These are phyloP conservation scores for Penicillium sclerotigenum DNA, from an alignment of 2,329 filamentous ascomycete species.

Conservation along the genomic window DNA sequence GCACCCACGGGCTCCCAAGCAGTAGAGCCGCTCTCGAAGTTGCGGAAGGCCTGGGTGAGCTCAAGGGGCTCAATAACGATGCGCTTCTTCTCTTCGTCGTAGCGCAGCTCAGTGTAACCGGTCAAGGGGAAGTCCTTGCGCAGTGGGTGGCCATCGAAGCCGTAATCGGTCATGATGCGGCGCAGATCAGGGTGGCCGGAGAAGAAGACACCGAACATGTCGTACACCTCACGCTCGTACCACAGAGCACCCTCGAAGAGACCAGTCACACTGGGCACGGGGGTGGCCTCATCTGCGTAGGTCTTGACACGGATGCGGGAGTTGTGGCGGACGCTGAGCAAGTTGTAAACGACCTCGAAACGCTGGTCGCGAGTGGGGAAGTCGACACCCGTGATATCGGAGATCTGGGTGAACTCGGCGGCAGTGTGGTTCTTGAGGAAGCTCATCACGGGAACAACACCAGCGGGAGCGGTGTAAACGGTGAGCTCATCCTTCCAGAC, in stretches of 20 bases:
- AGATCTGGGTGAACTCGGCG: slow-evolving; percentile 92
- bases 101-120: slow-evolving; percentile 95
- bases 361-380: slow-evolving; percentile 93
- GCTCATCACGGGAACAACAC: slow-evolving; percentile 83
- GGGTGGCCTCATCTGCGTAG: slow-evolving; percentile 92
- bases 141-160: slow-evolving; percentile 95
- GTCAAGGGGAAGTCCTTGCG: slow-evolving; percentile 98
- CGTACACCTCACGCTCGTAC: slow-evolving; percentile 98
- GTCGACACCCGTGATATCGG: slow-evolving; percentile 90
- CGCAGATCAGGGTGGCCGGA: slow-evolving; percentile 89
- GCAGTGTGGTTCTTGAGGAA: slow-evolving; percentile 98
- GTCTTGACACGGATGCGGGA: slow-evolving; percentile 97
- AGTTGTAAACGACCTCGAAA: slow-evolving; percentile 97
- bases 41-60: slow-evolving; percentile 96
- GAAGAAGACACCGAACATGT: slow-evolving; percentile 97
- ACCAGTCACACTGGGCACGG: slow-evolving; percentile 80
- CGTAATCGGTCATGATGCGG: slow-evolving; percentile 99
- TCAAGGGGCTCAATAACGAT: slow-evolving; percentile 97
- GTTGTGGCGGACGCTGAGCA: slow-evolving; percentile 94
- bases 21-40: slow-evolving; percentile 86
- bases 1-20: slow-evolving; percentile 67
- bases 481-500: slow-evolving; percentile 99
- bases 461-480: slow-evolving; percentile 84
- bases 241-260: slow-evolving; percentile 96
- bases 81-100: slow-evolving; percentile 99